Percentiles rank a stretch among this genome's conserved stretches.
These are phyloP conservation scores for Acanthamoeba polyphaga DNA, from an alignment of 208 protist genomes.

Conservation along the genomic window DNA sequence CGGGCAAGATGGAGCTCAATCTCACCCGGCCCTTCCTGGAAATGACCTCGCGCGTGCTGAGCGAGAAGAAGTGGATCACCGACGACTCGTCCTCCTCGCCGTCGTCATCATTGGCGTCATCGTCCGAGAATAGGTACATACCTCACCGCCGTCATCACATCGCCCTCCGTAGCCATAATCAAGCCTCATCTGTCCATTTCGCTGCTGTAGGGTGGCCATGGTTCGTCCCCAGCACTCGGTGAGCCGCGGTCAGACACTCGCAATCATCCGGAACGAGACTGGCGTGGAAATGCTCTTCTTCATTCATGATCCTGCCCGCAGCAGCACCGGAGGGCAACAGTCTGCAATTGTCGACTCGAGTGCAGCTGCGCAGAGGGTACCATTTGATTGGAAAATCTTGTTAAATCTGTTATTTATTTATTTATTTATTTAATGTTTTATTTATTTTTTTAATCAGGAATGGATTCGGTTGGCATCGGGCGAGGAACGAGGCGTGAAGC, in stretches of 20 bases:
- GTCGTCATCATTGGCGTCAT: background rate
- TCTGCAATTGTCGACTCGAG: background rate
- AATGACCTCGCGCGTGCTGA: constrained; percentile 9
- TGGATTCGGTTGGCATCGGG: background rate
- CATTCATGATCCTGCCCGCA: background rate
- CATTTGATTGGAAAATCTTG: no score
- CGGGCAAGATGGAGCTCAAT: constrained; percentile 4
- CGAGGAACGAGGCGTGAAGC: background rate
- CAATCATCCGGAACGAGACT: constrained; percentile 17
- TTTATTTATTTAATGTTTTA: background rate
- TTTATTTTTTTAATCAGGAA: background rate
- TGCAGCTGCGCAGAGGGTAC: background rate
- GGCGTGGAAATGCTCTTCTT: constrained; percentile 4
- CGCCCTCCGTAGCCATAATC: no score
- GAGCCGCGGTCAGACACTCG: background rate
- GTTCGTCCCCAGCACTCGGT: background rate
- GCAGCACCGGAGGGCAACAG: background rate
- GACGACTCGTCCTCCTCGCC: background rate
- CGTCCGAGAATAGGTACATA: background rate
- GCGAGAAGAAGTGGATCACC: constrained; percentile 6
- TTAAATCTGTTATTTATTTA: no score
- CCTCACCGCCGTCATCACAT: background rate
- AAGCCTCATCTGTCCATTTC: no score
- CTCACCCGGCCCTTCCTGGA: background rate
- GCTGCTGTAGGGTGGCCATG: background rate